Evolutionary conservation across 495 filamentous ascomycete genomes (phyloP), one percentile per base, ranked within the genome.

Genomic region (Penicillium cataractarum): DNA sequence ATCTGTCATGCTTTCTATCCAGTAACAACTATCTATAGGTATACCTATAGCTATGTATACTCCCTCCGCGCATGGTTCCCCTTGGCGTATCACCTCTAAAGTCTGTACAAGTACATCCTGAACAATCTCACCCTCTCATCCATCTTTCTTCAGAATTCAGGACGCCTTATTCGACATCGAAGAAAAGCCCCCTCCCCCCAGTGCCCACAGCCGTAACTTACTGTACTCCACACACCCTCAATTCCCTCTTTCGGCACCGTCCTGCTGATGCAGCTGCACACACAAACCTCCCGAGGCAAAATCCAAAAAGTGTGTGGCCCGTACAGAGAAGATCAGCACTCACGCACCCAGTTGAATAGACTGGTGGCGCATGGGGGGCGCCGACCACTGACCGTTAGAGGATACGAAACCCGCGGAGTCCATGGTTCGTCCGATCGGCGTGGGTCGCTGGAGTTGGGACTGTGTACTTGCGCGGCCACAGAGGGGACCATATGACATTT

Each of bases 351-450:
- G 37, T 65, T 29, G 51, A 37, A 56, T 46, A 50, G 59, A 26
- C 15, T 22, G n/a, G 62, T 65, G 65, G 65, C 65, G 62, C 61
- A 35, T 52, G 39, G 29, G 29, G 29, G 31, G 44, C 12, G 61
- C 51, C 58, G 66, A 52, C 56, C 63, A 65, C 42, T 68, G 62
- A 60, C 62, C 63, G 57, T 65, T 65, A 22, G 44, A n/a, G 37
- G 58, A 58, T 46, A 44, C 55, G 13, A 44, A 57, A 51, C 53
- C 42, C 48, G 13, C 35, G 37, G 35, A 22, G 37, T 33, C 19
- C 39, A 58, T 64, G 55, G 61, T 64, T 64, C 56, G 56, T 64
- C 44, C 44, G 61, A 64, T 67, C 65, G 31, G 33, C 39, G 58
- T 64, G 61, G 58, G 55, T 60, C 60, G n/a, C 29, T 22, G 21